Conservation (phyloP, 768 basidiomycete species). For the Kwoniella bestiolae region DNA sequence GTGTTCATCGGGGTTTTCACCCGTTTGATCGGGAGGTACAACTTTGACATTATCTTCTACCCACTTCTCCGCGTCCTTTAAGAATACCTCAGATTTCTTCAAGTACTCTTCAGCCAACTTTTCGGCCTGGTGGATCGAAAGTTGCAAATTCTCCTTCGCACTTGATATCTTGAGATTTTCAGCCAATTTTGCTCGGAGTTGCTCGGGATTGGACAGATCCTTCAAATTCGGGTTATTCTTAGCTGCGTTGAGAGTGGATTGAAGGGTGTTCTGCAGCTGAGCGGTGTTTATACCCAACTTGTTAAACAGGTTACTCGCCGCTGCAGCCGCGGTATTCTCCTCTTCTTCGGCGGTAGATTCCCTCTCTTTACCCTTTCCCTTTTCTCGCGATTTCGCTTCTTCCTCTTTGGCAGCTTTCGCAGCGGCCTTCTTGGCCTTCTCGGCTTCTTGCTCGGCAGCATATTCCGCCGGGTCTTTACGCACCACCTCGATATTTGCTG, state of each 20-base stretch:
- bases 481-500: constrained; percentile 50
- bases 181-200: constrained; percentile 40
- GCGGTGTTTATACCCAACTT: constrained; percentile 40
- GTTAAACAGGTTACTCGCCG: constrained; percentile 30
- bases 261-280: constrained; percentile 41
- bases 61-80: constrained; percentile 63
- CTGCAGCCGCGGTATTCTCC: neutral
- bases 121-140: constrained; percentile 63
- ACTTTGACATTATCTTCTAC: constrained; percentile 89
- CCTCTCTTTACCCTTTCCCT: constrained; percentile 50
- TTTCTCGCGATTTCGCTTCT: constrained; percentile 21
- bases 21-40: constrained; percentile 71
- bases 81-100: constrained; percentile 62
- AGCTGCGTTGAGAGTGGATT: constrained; percentile 38
- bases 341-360: constrained; percentile 26
- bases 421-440: constrained; percentile 22
- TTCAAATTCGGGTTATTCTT: constrained; percentile 35
- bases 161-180: constrained; percentile 58
- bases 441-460: constrained; percentile 35
- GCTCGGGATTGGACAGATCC: constrained; percentile 29
- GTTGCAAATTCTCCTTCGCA: constrained; percentile 66
- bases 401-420: constrained; percentile 17
- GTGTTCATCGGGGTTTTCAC: constrained; percentile 28
- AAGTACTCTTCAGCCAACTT: constrained; percentile 77
- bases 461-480: constrained; percentile 40